A percentile compares a stretch with the other conserved stretches of the same genome.
These are phyloP conservation scores for Blastomyces percursus DNA, from an alignment of 2,329 filamentous ascomycete genomes.

Conservation along the genomic window DNA sequence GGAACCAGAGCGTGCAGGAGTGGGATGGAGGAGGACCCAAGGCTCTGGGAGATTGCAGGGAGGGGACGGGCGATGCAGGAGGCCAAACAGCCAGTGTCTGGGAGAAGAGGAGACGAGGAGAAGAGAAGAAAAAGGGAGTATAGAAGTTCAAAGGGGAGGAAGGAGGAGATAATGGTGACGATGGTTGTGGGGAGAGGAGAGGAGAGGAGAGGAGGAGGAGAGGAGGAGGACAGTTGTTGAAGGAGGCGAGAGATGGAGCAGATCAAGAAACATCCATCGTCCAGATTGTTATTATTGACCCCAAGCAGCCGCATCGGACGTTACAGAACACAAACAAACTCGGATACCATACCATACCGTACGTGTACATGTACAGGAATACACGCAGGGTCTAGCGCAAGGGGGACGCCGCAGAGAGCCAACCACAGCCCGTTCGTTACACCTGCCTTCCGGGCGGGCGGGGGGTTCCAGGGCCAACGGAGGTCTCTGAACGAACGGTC, in stretches of 20 bases:
- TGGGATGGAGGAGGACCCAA: constrained; percentile 4
- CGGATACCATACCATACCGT: not conserved
- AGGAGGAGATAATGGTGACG: not conserved
- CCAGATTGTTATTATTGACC: too few species aligned
- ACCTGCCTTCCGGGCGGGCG: not conserved
- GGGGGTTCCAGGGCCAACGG: too few species aligned
- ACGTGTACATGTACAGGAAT: not conserved
- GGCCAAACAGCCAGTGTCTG: constrained; percentile 11
- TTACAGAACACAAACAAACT: too few species aligned
- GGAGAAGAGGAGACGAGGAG: constrained; percentile 9
- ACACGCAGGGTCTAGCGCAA: not conserved
- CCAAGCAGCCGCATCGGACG: not conserved
- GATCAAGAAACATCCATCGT: not conserved
- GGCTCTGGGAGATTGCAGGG: not conserved
- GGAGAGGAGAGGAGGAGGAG: not conserved
- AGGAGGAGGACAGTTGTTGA: not conserved
- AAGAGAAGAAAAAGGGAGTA: constrained; percentile 10
- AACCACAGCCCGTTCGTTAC: constrained; percentile 3
- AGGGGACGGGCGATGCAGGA: not conserved
- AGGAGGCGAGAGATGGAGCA: not conserved
- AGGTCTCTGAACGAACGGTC: too few species aligned
- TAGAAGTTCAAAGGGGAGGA: constrained; percentile 13
- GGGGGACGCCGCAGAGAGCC: not conserved
- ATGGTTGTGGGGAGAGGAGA: not conserved
- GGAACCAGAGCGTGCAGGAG: constrained; percentile 12